A percentile compares a stretch with the other conserved stretches of the same genome.
phyloP scores from a whole-genome alignment of 2,329 filamentous ascomycete species.

The Cladosporium colombiae region DNA sequence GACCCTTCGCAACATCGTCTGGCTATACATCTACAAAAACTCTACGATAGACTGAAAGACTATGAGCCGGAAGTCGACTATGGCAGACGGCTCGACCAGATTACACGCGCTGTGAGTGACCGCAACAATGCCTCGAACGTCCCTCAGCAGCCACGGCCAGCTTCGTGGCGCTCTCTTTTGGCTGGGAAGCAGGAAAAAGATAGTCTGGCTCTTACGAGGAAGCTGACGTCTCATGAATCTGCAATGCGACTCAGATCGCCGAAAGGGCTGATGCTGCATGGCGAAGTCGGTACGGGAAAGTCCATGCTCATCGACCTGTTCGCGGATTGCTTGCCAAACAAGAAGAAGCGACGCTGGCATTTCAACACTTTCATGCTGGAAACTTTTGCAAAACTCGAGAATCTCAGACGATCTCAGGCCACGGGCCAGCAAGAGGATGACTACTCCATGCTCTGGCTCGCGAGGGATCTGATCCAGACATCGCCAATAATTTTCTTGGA shows the following conservation, averaged over 20 bases:
- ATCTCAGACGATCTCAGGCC: conserved; percentile 52
- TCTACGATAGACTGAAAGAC: conserved; percentile 75
- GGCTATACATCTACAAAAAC: conserved; percentile 73
- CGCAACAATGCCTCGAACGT: background rate
- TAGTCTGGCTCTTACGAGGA: conserved; percentile 63
- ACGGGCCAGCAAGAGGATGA: conserved; percentile 47
- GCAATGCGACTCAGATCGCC: conserved; percentile 71
- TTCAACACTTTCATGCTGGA: conserved; percentile 88
- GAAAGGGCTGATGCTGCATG: conserved; percentile 73
- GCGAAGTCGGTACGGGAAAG: conserved; percentile 81
- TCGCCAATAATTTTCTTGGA: conserved; percentile 78
- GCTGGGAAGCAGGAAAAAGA: conserved; percentile 56
- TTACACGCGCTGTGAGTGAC: conserved; percentile 49
- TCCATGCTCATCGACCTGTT: conserved; percentile 82
- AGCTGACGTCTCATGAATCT: conserved; percentile 70
- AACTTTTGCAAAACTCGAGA: conserved; percentile 70
- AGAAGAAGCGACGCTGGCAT: conserved; percentile 74
- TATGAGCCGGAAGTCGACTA: conserved; percentile 75
- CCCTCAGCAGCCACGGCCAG: conserved; percentile 38
- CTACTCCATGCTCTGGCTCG: conserved; percentile 72
- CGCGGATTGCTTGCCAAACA: conserved; percentile 73
- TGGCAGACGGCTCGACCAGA: conserved; percentile 62
- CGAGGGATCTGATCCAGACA: conserved; percentile 72
- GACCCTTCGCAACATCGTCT: conserved; percentile 54
- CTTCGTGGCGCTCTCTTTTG: conserved; percentile 47